Evolutionary conservation across 805 yeast genomes (phyloP).

Genomic region (Myxozyma neotropica): DNA sequence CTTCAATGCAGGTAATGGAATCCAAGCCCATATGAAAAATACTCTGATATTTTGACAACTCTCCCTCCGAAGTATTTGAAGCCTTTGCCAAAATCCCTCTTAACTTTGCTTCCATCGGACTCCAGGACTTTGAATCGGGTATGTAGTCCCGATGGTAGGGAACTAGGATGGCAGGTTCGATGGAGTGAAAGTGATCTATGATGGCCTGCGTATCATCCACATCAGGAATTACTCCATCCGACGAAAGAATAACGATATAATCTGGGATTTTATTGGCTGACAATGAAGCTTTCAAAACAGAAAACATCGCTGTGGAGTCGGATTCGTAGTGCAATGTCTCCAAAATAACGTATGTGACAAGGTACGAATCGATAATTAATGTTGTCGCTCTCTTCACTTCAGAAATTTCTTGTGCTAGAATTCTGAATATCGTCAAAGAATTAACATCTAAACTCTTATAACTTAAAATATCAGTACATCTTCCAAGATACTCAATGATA

Average conservation of each 20-base stretch:
- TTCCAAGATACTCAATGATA: background rate
- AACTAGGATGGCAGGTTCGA: background rate
- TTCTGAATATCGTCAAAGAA: background rate
- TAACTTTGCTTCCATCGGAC: constrained; percentile 5
- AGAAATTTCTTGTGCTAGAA: background rate
- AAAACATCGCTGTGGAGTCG: background rate
- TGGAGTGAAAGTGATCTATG: background rate
- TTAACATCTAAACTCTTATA: background rate
- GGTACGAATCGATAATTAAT: background rate
- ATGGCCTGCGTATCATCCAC: background rate
- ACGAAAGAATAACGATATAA: constrained; percentile 12
- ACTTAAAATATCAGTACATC: background rate
- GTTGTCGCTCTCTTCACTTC: background rate
- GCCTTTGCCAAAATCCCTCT: constrained; percentile 10
- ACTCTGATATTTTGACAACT: constrained; percentile 11
- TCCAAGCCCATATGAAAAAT: constrained; percentile 35
- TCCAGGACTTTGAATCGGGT: constrained; percentile 1
- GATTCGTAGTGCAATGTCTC: background rate
- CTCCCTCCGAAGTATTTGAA: constrained; percentile 8
- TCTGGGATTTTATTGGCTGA: constrained; percentile 9
- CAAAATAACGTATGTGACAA: background rate
- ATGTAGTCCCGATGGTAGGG: background rate
- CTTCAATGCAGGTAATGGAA: constrained; percentile 35
- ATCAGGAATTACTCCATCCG: background rate
- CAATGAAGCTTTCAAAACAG: background rate